A percentile compares a stretch with the other conserved stretches of the same genome.
phyloP scores from a whole-genome alignment of 306 rosid genomes.

The Pachyrhizus erosus region DNA sequence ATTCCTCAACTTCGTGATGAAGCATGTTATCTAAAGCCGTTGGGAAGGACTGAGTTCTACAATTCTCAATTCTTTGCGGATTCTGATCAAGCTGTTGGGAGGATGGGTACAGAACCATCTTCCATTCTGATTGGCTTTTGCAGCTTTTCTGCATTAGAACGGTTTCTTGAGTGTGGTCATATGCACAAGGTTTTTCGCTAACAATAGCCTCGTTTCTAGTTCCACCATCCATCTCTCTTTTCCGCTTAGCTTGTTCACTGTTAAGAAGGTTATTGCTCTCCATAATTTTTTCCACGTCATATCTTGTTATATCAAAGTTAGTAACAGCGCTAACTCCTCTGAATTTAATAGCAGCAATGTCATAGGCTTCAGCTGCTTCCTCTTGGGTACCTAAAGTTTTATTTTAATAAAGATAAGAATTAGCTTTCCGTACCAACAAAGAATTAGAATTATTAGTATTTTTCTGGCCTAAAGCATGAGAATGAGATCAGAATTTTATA shows the following conservation, averaged over 20 bases:
- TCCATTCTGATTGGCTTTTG: no score
- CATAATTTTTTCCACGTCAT: constrained; percentile 76
- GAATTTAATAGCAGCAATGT: constrained; percentile 85
- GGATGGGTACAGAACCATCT: neutral
- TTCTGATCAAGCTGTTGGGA: constrained; percentile 9
- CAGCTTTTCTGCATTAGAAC: constrained; percentile 27
- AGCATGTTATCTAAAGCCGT: constrained; percentile 35
- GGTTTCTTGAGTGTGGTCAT: constrained; percentile 35
- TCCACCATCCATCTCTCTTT: constrained; percentile 38
- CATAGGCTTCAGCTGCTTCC: constrained; percentile 92
- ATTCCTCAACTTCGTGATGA: constrained; percentile 51
- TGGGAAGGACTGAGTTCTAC: constrained; percentile 39
- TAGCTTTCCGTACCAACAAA: neutral
- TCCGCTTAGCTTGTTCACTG: constrained; percentile 66
- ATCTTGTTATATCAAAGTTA: constrained; percentile 76
- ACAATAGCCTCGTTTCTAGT: constrained; percentile 36
- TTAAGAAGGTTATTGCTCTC: constrained; percentile 70
- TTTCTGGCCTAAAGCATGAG: neutral
- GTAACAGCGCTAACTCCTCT: constrained; percentile 81
- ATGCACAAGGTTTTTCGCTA: constrained; percentile 34
- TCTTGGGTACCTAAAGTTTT: constrained; percentile 76
- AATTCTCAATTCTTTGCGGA: constrained; percentile 29
- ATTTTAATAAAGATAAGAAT: constrained; percentile 24
- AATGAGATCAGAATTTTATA: neutral
- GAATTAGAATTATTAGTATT: neutral